Percentiles rank a stretch among this genome's conserved stretches.
Conservation (phyloP, 2,329 filamentous ascomycete genomes). For the Dactylellina cionopaga region DNA sequence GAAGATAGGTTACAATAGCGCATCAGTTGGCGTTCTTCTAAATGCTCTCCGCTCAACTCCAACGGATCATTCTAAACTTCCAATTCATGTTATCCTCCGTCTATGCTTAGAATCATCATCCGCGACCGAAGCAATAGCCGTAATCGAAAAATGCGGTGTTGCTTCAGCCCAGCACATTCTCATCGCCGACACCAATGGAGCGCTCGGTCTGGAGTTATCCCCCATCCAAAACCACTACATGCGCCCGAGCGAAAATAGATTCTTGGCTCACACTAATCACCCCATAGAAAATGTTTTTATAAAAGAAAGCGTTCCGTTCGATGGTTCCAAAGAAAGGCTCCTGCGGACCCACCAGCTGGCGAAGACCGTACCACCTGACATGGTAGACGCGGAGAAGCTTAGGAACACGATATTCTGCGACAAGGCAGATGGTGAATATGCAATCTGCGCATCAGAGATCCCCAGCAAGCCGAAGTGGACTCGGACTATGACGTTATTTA, state of each 20-base stretch:
- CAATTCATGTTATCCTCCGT: slow-evolving; percentile 71
- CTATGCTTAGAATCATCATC: slow-evolving; percentile 67
- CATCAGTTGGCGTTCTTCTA: slow-evolving; percentile 69
- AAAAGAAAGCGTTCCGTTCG: slow-evolving; percentile 58
- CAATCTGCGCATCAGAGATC: slow-evolving; percentile 60
- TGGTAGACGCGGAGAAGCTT: slow-evolving; percentile 56
- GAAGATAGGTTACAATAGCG: slow-evolving; percentile 72
- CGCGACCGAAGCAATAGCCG: slow-evolving; percentile 63
- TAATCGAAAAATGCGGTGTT: slow-evolving; percentile 63
- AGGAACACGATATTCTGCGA: slow-evolving; percentile 60
- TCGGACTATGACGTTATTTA: slow-evolving; percentile 60
- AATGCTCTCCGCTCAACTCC: slow-evolving; percentile 72
- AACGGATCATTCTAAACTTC: slow-evolving; percentile 66
- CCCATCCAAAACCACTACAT: slow-evolving; percentile 26
- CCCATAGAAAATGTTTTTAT: slow-evolving; percentile 59
- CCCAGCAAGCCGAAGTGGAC: slow-evolving; percentile 56
- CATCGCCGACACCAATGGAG: slow-evolving; percentile 63
- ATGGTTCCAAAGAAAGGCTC: slow-evolving; percentile 59
- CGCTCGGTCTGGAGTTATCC: slow-evolving; percentile 64
- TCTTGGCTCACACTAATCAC: slow-evolving; percentile 62
- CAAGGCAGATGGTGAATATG: slow-evolving; percentile 59
- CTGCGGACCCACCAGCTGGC: slow-evolving; percentile 57
- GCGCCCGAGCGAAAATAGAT: neutral
- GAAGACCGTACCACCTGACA: slow-evolving; percentile 54
- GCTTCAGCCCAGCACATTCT: slow-evolving; percentile 67